These are phyloP conservation scores for Penicillium tannophilum DNA, from an alignment of 495 filamentous ascomycete species.

Conservation along the genomic window DNA sequence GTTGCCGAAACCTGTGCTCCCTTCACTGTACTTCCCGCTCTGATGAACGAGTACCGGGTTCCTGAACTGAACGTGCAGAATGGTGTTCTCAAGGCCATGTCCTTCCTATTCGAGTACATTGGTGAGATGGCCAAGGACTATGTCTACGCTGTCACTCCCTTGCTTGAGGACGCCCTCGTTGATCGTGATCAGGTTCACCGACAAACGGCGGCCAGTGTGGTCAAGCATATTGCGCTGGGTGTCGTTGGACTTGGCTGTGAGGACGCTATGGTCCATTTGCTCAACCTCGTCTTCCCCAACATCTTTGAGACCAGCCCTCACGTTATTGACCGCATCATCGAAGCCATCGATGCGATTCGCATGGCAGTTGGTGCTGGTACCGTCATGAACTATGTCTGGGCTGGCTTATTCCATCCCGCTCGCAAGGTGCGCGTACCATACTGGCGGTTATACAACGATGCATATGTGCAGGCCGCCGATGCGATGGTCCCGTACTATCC, in stretches of 20 bases:
- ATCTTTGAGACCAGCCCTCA: conserved; percentile 98
- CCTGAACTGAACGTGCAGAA: conserved; percentile 99
- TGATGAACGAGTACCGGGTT: conserved; percentile 99
- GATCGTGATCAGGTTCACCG: conserved; percentile 98
- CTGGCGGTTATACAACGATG: conserved; percentile 94
- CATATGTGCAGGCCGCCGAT: conserved; percentile 93
- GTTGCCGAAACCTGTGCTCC: conserved; percentile 99
- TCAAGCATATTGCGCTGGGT: conserved; percentile 95
- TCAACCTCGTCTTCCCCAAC: conserved; percentile 95
- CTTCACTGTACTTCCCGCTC: conserved; percentile 95
- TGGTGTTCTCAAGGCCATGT: conserved; percentile 94
- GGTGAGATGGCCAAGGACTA: conserved; percentile 99
- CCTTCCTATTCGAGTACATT: conserved; percentile 98
- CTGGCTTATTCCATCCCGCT: conserved; percentile 94
- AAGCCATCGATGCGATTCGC: conserved; percentile 94
- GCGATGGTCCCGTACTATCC: conserved; percentile 96
- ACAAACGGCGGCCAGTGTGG: conserved; percentile 92
- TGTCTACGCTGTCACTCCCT: conserved; percentile 95
- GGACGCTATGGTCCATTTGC: conserved; percentile 96
- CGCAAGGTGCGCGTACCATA: conserved; percentile 91
- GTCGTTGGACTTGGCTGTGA: conserved; percentile 97
- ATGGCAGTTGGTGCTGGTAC: conserved; percentile 90
- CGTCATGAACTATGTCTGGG: conserved; percentile 97
- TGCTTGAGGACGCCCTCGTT: conserved; percentile 96
- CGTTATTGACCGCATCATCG: conserved; percentile 96